These are phyloP conservation scores for Exobasidium cylindrosporum DNA, from an alignment of 1,284 basidiomycete species.

Conservation along the genomic window DNA sequence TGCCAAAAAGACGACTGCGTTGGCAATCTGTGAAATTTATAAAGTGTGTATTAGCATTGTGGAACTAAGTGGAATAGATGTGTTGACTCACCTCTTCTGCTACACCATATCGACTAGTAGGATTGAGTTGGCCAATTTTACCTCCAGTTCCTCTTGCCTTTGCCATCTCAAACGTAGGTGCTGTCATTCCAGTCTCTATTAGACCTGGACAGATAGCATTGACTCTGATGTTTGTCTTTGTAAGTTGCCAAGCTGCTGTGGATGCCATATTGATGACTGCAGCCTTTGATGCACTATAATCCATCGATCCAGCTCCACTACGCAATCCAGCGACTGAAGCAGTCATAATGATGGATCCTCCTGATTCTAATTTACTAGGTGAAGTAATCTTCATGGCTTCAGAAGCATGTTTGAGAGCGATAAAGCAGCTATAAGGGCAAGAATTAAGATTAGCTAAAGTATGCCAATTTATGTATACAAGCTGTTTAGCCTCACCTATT, in stretches of 20 bases:
- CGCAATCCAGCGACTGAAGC: slow-evolving; percentile 87
- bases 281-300: slow-evolving; percentile 64
- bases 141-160: slow-evolving; percentile 67
- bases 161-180: slow-evolving; percentile 70
- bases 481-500: slow-evolving; percentile 73
- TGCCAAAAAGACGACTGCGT: slow-evolving; percentile 78
- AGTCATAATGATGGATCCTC: slow-evolving; percentile 84
- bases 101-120: slow-evolving; percentile 67
- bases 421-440: slow-evolving; percentile 68
- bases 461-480: background rate
- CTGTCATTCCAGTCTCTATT: slow-evolving; percentile 86
- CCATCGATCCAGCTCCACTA: slow-evolving; percentile 77
- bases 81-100: slow-evolving; percentile 53
- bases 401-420: slow-evolving; percentile 84
- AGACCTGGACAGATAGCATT: slow-evolving; percentile 88
- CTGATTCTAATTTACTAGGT: slow-evolving; percentile 62
- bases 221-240: slow-evolving; percentile 76
- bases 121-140: slow-evolving; percentile 83
- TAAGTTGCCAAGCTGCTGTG: slow-evolving; percentile 75
- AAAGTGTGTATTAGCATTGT: background rate
- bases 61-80: slow-evolving; percentile 43
- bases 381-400: slow-evolving; percentile 72
- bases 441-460: no score
- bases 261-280: slow-evolving; percentile 73
- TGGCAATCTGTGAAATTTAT: slow-evolving; percentile 65